Base-by-base conservation (phyloP, 192 early-diverging fungal genomes). In the Geranomyces variabilis region DNA sequence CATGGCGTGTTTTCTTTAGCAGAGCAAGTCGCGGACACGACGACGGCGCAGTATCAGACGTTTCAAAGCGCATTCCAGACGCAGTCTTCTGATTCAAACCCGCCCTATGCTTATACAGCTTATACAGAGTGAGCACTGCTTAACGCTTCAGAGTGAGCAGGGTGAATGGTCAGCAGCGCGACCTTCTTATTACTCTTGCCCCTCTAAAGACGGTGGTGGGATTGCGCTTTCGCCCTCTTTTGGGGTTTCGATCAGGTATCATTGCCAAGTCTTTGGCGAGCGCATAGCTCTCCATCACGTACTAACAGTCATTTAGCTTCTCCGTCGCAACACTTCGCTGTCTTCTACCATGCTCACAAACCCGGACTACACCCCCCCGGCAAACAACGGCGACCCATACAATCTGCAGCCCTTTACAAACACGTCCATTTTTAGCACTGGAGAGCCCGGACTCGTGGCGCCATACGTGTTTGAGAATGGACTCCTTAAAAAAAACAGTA, bases 241-340 rank as follows among this genome's bases (percentile, higher is more conserved):
- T 19, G 19, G 12, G 46, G 46, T 19, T 47, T 47, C 19, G 46
- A 47, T 47, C 12, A 19, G 46, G 46, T 47, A 19, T 19, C 12
- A 13, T 47, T 13, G 46, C 46, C 46, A 47, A 47, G 12, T 47
- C 46, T 47, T 19, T 47, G 10, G 10, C 46, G 10, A 47, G 46
- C 46, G n/a, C n/a, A n/a, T n/a, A n/a, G 19, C 46, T 47, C 46
- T 13, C 46, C 46, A 13, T 10, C 46, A 47, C 46, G 10, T 47
- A 10, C 46, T 13, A n/a, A n/a, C n/a, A n/a, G n/a, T n/a, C n/a
- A n/a, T n/a, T n/a, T 57, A 57, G 14, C 55, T 12, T 24, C 55
- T 57, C 24, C 55, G 55, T 22, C 55, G 55, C 55, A 57, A 57
- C 55, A 57, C 55, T 22, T 57, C 55, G 13, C 55, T 57, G 13